Percentiles rank a stretch among this genome's conserved stretches.
Conservation (phyloP, 805 yeast species). For the Yarrowia sp. region DNA sequence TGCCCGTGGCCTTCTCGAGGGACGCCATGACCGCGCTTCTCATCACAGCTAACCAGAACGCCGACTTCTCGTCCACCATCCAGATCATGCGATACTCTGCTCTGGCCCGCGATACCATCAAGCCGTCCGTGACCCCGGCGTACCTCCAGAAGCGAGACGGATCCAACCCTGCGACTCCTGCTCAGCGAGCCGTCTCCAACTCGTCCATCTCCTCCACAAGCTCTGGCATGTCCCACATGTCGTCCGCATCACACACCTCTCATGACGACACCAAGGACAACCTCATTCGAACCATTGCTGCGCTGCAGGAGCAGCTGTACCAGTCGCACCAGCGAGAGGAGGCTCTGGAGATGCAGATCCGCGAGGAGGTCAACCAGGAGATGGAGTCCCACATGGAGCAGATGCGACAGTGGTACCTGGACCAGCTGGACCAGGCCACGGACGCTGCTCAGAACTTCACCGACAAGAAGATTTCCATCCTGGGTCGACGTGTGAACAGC, state of each 20-base stretch:
- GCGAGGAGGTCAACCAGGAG: constrained; percentile 37
- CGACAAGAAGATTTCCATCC: constrained; percentile 32
- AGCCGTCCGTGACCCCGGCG: constrained; percentile 5
- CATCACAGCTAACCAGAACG: constrained; percentile 44
- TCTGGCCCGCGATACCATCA: constrained; percentile 33
- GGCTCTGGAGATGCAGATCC: constrained; percentile 32
- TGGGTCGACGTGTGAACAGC: constrained; percentile 22
- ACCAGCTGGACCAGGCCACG: constrained; percentile 30
- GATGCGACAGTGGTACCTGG: constrained; percentile 35
- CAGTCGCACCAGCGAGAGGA: constrained; percentile 26
- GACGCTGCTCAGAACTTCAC: constrained; percentile 30
- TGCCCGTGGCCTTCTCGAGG: constrained; percentile 44
- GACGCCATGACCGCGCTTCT: constrained; percentile 39
- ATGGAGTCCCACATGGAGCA: constrained; percentile 35
- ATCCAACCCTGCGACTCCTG: background rate
- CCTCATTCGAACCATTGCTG: constrained; percentile 22
- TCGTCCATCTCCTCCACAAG: constrained; percentile 3
- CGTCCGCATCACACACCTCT: background rate
- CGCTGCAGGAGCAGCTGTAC: constrained; percentile 25
- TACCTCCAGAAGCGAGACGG: constrained; percentile 1
- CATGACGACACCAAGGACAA: constrained; percentile 11
- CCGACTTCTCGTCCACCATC: constrained; percentile 40
- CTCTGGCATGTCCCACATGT: constrained; percentile 7
- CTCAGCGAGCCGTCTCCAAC: constrained; percentile 7
- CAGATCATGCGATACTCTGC: constrained; percentile 39